Evolutionary conservation across 352 stramenopile genomes (phyloP).

Genomic region (Phytopythium oedochilum): DNA sequence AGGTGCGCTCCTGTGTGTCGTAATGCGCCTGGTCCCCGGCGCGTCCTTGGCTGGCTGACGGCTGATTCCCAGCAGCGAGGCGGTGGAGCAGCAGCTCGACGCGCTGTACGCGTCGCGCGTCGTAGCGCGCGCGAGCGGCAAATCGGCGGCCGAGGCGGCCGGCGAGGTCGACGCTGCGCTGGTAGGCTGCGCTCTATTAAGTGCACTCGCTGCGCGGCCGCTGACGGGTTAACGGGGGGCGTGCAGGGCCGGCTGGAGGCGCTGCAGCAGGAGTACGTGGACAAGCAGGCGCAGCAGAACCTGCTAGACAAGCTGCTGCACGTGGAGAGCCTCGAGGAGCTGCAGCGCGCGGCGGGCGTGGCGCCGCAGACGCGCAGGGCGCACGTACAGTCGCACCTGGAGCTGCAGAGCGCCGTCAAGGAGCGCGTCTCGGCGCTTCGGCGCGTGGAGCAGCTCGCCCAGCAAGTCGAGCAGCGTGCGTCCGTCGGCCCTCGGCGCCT

Average conservation of each 20-base stretch:
- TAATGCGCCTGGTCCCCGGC: too few species aligned
- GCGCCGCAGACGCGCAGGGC: slow-evolving; percentile 11
- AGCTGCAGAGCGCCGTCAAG: slow-evolving; percentile 34
- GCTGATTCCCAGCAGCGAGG: not conserved
- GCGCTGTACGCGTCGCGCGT: slow-evolving; percentile 44
- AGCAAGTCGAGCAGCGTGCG: slow-evolving; percentile 37
- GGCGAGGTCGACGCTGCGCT: slow-evolving; percentile 23
- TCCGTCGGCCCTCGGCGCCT: too few species aligned
- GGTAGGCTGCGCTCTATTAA: slow-evolving; percentile 1
- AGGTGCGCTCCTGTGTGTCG: not conserved
- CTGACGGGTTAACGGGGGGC: not conserved
- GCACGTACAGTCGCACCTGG: slow-evolving; percentile 22
- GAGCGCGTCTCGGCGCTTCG: slow-evolving; percentile 35
- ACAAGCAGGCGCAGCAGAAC: slow-evolving; percentile 68
- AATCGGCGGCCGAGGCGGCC: slow-evolving; percentile 15
- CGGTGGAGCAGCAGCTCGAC: slow-evolving; percentile 23
- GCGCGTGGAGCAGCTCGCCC: slow-evolving; percentile 32
- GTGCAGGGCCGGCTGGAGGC: slow-evolving; percentile 31
- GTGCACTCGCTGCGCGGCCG: not conserved
- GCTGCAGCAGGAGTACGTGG: slow-evolving; percentile 48
- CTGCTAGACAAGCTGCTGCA: slow-evolving; percentile 70
- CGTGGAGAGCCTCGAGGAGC: slow-evolving; percentile 37
- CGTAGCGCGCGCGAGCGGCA: slow-evolving; percentile 19
- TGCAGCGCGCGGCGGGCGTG: slow-evolving; percentile 17
- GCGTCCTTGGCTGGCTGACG: not conserved